Evolutionary conservation across 768 basidiomycete genomes (phyloP).

Genomic region (Russula virescens): DNA sequence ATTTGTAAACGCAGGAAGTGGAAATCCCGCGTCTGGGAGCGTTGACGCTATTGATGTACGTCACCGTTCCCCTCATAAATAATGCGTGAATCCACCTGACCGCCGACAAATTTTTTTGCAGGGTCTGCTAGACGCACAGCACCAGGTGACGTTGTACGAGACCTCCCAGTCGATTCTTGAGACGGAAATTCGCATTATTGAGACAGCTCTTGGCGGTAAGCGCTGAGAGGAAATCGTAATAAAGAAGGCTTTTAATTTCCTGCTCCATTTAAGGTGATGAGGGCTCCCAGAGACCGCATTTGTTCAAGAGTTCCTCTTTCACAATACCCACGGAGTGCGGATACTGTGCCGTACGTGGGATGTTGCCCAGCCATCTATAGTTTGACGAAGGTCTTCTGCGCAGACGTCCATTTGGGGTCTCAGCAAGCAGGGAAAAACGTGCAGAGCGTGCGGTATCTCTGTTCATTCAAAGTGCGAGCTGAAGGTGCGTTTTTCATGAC

Average conservation of each 20-base stretch:
- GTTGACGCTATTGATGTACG: slow-evolving; percentile 54
- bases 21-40: slow-evolving; percentile 47
- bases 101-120: slow-evolving; percentile 28
- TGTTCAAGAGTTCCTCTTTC: slow-evolving; percentile 81
- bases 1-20: slow-evolving; percentile 43
- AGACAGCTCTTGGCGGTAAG: slow-evolving; percentile 58
- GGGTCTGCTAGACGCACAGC: slow-evolving; percentile 58
- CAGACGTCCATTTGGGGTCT: slow-evolving; percentile 85
- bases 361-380: background rate
- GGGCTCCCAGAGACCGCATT: slow-evolving; percentile 63
- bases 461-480: slow-evolving; percentile 84
- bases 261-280: slow-evolving; percentile 51
- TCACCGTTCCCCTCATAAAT: slow-evolving; percentile 29
- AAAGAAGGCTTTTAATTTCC: background rate
- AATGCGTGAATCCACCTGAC: slow-evolving; percentile 15
- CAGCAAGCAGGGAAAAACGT: slow-evolving; percentile 82
- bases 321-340: slow-evolving; percentile 79
- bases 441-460: slow-evolving; percentile 67
- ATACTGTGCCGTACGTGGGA: slow-evolving; percentile 47
- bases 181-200: slow-evolving; percentile 60
- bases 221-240: slow-evolving; percentile 2
- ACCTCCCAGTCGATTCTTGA: slow-evolving; percentile 53
- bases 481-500: slow-evolving; percentile 47
- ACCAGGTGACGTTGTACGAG: slow-evolving; percentile 49
- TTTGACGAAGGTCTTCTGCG: background rate